Base-by-base conservation (phyloP, 177 flowering plant genomes). In the Vitis hybrid region DNA sequence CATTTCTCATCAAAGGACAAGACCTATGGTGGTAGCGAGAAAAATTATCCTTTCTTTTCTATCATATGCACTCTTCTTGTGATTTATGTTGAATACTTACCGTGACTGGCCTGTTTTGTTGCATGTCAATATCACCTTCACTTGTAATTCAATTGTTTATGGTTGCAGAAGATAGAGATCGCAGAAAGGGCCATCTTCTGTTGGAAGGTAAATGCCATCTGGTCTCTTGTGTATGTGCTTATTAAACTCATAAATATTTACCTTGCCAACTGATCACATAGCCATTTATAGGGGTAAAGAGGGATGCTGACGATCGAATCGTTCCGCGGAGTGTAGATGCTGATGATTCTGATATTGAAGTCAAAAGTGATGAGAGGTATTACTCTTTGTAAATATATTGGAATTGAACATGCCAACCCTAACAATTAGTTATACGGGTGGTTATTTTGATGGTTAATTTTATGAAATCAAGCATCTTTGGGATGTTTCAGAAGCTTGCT, bases 301-400 rank as follows among this genome's bases (percentile, higher is more conserved):
- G 95, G 80, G 98, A 92, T 63, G 68, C 72, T 67, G 99, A 94
- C 71, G 98, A 91, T 20, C 94, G 96, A 17, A 85, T 89, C 55
- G 67, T 86, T 82, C 92, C 95, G 2, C 91, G 95, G 4, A 89
- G 75, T 72, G 82, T 84, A 63, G 98, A 95, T 81, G 98, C 99
- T 64, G 99, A 95, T 85, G 99, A 95, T 84, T 90, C 97, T 76
- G 99, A 95, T 82, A 93, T 83, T 56, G 93, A 93, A 51, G 84
- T 69, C 20, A 84, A 89, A 71, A 89, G 90, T 77, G 94, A 85
- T 78, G 96, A 83, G 20, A 90, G 96, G 97, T 94, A 13, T n/a
- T 71, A 18, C 11, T 59, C 31, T 38, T 62, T 11, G 6, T 33
- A 6, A 15, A 20, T 66, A 19, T 28, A 66, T 13, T n/a, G 20